These are phyloP conservation scores for Pichia kluyveri DNA, from an alignment of 805 yeast species.

Conservation along the genomic window DNA sequence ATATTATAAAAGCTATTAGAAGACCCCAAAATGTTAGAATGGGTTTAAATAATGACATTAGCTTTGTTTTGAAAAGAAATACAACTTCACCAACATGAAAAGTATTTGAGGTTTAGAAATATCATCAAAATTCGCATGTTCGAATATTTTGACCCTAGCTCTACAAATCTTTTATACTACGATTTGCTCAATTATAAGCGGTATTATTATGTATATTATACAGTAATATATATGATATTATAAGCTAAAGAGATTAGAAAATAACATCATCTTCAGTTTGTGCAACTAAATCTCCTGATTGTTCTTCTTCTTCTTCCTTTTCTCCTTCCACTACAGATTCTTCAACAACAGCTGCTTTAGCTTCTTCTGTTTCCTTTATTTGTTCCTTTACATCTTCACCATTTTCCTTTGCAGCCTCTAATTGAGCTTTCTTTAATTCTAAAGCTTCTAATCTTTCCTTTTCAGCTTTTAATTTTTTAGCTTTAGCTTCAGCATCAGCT, in stretches of 20 bases:
- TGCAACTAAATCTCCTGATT: slow-evolving; percentile 20
- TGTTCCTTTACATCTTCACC: slow-evolving; percentile 11
- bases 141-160: no score
- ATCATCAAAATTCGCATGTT: no score
- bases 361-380: background rate
- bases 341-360: slow-evolving; percentile 12
- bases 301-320: slow-evolving; percentile 9
- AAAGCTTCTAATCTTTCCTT: slow-evolving; percentile 3
- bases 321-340: slow-evolving; percentile 6
- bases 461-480: slow-evolving; percentile 21
- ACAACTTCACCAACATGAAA: no score
- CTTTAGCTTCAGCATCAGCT: slow-evolving; percentile 45
- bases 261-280: slow-evolving; percentile 32
- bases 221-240: no score
- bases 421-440: slow-evolving; percentile 13
- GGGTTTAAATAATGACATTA: background rate
- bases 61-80: no score
- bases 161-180: no score
- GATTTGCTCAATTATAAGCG: no score
- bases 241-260: slow-evolving; percentile 16
- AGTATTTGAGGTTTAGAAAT: no score
- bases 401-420: slow-evolving; percentile 13
- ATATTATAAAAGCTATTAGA: background rate
- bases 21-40: background rate
- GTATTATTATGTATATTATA: no score